phyloP scores from a whole-genome alignment of 78 protist genomes.

The Isochrysis galbana region DNA sequence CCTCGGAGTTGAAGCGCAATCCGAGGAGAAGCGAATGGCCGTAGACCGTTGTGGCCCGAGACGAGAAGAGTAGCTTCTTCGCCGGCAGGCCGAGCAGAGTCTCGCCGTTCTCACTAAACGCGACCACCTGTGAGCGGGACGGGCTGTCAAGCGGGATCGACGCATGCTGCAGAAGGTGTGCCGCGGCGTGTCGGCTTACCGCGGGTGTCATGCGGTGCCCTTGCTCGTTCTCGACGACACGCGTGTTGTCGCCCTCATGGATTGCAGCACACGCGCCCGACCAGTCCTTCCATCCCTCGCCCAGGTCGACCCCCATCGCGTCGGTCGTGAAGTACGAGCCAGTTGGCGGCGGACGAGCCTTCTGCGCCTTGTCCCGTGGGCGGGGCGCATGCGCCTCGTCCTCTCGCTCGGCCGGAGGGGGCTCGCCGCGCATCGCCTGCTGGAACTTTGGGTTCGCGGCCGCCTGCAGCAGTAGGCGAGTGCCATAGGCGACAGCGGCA shows the following conservation, averaged over 20 bases:
- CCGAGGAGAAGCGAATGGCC: neutral
- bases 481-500: neutral
- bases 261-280: neutral
- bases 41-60: neutral
- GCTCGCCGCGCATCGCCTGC: neutral
- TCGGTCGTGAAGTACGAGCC: slow-evolving; percentile 10
- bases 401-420: neutral
- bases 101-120: neutral
- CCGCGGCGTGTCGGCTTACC: too few species aligned
- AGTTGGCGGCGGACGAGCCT: neutral
- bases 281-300: neutral
- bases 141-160: too few species aligned
- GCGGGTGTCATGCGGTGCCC: neutral
- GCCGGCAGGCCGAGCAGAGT: slow-evolving; percentile 1
- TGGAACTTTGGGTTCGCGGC: neutral
- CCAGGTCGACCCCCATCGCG: neutral
- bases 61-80: neutral
- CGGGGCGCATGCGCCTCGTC: neutral
- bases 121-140: too few species aligned
- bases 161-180: too few species aligned
- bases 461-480: neutral
- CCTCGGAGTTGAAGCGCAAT: neutral
- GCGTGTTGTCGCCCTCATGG: neutral
- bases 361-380: neutral
- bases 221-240: slow-evolving; percentile 7